These are phyloP conservation scores for Polyplosphaeria fusca DNA, from an alignment of 495 filamentous ascomycete species.

Conservation along the genomic window DNA sequence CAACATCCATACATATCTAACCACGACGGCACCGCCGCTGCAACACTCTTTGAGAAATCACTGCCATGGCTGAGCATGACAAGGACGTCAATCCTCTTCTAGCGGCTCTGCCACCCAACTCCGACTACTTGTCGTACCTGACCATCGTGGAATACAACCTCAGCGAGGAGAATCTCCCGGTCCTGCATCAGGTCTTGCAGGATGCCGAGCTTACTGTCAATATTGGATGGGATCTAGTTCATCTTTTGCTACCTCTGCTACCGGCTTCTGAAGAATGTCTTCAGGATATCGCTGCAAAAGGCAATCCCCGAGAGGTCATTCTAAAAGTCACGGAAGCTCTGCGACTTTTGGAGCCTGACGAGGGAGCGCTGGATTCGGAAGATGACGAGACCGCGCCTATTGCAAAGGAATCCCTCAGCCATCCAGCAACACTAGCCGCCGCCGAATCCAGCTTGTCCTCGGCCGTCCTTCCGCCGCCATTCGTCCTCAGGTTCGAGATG, in stretches of 20 bases:
- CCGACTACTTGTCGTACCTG: constrained; percentile 83
- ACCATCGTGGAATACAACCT: constrained; percentile 85
- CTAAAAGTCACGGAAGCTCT: constrained; percentile 79
- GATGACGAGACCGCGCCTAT: constrained; percentile 41
- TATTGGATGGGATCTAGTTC: constrained; percentile 95
- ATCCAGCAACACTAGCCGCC: not conserved
- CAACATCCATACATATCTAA: too few species aligned
- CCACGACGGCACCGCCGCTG: too few species aligned
- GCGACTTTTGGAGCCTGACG: constrained; percentile 50
- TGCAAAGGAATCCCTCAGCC: constrained; percentile 31
- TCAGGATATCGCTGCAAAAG: constrained; percentile 71
- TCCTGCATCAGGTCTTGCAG: constrained; percentile 74
- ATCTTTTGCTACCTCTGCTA: constrained; percentile 73
- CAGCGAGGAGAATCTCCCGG: constrained; percentile 68
- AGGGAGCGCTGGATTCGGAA: constrained; percentile 49
- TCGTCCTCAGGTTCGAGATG: constrained; percentile 61
- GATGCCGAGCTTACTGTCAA: constrained; percentile 79
- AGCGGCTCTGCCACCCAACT: constrained; percentile 58
- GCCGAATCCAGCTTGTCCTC: constrained; percentile 21
- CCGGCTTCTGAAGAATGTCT: constrained; percentile 71
- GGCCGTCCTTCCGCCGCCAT: constrained; percentile 32
- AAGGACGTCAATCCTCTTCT: constrained; percentile 35
- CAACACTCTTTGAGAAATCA: too few species aligned
- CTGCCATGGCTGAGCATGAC: constrained; percentile 14
- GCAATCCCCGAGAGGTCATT: constrained; percentile 92